These are phyloP conservation scores for Lagenaria siceraria DNA, from an alignment of 306 rosid species.

Conservation along the genomic window DNA sequence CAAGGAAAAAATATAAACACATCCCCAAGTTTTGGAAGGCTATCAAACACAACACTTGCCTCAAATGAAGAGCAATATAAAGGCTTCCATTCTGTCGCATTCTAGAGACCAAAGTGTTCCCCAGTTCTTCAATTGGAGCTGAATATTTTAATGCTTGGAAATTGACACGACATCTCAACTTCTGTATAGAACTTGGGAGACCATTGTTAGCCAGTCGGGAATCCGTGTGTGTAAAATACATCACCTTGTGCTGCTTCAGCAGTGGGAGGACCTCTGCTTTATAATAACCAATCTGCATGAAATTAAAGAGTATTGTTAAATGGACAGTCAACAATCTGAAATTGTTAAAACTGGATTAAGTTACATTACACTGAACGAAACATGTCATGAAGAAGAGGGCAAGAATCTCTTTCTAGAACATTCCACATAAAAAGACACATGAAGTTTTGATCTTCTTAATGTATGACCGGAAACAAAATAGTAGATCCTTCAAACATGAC, in stretches of 20 bases:
- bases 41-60: constrained; percentile 33
- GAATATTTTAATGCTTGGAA: constrained; percentile 82
- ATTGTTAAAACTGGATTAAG: not conserved
- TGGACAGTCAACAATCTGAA: not conserved
- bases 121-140: constrained; percentile 68
- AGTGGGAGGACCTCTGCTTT: constrained; percentile 70
- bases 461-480: not conserved
- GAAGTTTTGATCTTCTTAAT: not conserved
- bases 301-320: constrained; percentile 3
- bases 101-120: constrained; percentile 63
- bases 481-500: not conserved
- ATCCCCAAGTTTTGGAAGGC: not conserved
- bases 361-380: not conserved
- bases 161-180: constrained; percentile 80
- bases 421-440: not conserved
- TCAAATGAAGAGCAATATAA: constrained; percentile 88
- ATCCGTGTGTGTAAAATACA: constrained; percentile 88
- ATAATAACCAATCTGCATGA: constrained; percentile 61
- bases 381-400: not conserved
- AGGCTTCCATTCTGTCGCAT: constrained; percentile 62
- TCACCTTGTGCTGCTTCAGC: constrained; percentile 69
- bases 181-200: constrained; percentile 55
- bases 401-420: not conserved
- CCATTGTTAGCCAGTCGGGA: constrained; percentile 80
- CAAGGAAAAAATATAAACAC: not conserved